Evolutionary conservation across 2,329 filamentous ascomycete genomes (phyloP).

Genomic region (Rutstroemia sp.): DNA sequence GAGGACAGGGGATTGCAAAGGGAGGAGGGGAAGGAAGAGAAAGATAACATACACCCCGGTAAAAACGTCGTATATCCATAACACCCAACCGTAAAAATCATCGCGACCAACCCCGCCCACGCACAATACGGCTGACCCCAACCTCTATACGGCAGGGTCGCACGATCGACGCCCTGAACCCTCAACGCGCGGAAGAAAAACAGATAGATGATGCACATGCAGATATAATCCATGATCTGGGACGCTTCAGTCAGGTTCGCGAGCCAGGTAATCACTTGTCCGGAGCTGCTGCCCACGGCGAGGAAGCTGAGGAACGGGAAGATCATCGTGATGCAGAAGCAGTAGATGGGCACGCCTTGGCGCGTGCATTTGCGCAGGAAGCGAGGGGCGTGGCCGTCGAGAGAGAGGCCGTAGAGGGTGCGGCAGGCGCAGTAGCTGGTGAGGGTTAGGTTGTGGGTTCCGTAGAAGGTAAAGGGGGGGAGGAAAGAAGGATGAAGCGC

Average conservation of each 20-base stretch:
- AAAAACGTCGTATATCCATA: conserved; percentile 70
- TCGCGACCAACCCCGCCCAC: conserved; percentile 49
- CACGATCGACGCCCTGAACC: conserved; percentile 58
- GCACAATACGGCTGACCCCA: conserved; percentile 58
- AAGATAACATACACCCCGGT: conserved; percentile 35
- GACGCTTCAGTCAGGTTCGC: conserved; percentile 59
- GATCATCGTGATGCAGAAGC: conserved; percentile 55
- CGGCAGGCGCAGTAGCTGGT: conserved; percentile 54
- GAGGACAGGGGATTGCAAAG: too few species aligned
- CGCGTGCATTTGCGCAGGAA: conserved; percentile 54
- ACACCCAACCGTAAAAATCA: conserved; percentile 62
- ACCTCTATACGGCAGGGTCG: conserved; percentile 57
- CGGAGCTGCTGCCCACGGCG: conserved; percentile 44
- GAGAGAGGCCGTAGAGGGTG: conserved; percentile 60
- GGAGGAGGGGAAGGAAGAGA: neutral
- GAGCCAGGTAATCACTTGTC: conserved; percentile 34
- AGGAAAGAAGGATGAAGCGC: neutral
- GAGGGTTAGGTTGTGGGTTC: neutral
- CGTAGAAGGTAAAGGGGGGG: neutral
- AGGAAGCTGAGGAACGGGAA: conserved; percentile 68
- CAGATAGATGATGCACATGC: conserved; percentile 62
- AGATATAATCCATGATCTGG: conserved; percentile 64
- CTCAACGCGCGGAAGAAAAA: conserved; percentile 62
- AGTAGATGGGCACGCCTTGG: conserved; percentile 52
- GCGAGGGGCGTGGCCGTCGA: conserved; percentile 57